Conservation (phyloP, 2,329 filamentous ascomycete species). For the Arthrobotrys sinensis region DNA sequence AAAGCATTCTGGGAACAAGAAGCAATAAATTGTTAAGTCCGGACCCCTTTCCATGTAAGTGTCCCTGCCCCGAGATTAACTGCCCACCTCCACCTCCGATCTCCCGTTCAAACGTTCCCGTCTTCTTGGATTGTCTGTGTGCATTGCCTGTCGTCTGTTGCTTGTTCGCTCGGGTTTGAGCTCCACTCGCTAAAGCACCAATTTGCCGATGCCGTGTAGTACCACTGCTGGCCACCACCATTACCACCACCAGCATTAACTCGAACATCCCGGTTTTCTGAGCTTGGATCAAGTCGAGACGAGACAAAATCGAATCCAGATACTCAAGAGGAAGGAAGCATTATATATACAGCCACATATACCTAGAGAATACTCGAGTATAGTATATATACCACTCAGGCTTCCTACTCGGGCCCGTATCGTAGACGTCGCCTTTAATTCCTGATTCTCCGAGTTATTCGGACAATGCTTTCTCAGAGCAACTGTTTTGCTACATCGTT, state of each 20-base stretch:
- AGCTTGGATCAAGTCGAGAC: constrained; percentile 30
- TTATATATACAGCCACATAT: constrained; percentile 46
- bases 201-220: constrained; percentile 51
- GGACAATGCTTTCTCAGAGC: constrained; percentile 58
- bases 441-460: constrained; percentile 43
- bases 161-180: constrained; percentile 38
- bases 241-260: constrained; percentile 15
- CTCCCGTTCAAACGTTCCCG: constrained; percentile 35
- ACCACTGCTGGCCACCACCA: constrained; percentile 36
- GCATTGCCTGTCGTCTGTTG: constrained; percentile 38
- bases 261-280: constrained; percentile 41
- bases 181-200: constrained; percentile 59
- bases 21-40: constrained; percentile 33
- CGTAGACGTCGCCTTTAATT: constrained; percentile 44
- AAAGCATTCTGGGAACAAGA: constrained; percentile 1
- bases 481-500: constrained; percentile 44
- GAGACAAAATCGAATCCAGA: constrained; percentile 18
- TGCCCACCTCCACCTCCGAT: constrained; percentile 53
- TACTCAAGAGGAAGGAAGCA: constrained; percentile 24
- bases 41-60: constrained; percentile 37
- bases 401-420: constrained; percentile 42
- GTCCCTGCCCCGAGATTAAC: constrained; percentile 33
- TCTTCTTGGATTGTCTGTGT: constrained; percentile 25
- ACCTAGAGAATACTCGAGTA: constrained; percentile 40
- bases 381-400: constrained; percentile 49